Base-by-base conservation (phyloP, 2,329 filamentous ascomycete species). In the Hymenoscyphus repandus region DNA sequence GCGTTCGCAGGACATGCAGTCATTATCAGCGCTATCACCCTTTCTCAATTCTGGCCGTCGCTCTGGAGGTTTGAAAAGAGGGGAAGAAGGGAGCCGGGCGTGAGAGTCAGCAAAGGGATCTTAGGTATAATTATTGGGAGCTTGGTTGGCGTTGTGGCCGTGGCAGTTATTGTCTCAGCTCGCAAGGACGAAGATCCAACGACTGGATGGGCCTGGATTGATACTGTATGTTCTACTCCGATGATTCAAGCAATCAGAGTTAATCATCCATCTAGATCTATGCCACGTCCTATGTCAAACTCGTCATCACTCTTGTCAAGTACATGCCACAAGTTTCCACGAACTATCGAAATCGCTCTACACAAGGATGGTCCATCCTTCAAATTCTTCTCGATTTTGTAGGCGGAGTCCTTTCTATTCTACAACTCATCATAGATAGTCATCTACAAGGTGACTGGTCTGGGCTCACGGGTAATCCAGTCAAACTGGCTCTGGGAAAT, bases 231-330 rank as follows among this genome's bases (percentile, higher is more conserved):
- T 58, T 41, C 17, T 52, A 47, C n/a, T 10, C 32, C 9, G 1
- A 12, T 5, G 11, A 5, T 18, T 6, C 11, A 18, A 18, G 17
- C 11, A 2, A 3, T 2, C 17, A 12, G 11, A 37, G 17, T 34
- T 47, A 40, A 47, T 11, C 15, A 11, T 6, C n/a, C 31, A 17
- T 10, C 37, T 49, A 66, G 62, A 58, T 81, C 44, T 83, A 83
- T 64, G 79, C 86, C 11, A 72, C 95, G 31, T 89, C 88, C 38
- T 95, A 95, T 66, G 85, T 95, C 66, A 99, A 99, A 72, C 76
- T 99, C 32, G 69, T 91, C 49, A 81, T 95, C 58, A 96, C 92
- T 0, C 72, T 96, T 22, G 79, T 95, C 70, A 99, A 99, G 72
- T 97, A 96, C 70, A 83, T 89, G 42, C 93, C 93, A 5, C 90